Percentiles rank a stretch among this genome's conserved stretches.
Conservation (phyloP, 192 early-diverging fungal genomes). For the Kappamyces sp. region DNA sequence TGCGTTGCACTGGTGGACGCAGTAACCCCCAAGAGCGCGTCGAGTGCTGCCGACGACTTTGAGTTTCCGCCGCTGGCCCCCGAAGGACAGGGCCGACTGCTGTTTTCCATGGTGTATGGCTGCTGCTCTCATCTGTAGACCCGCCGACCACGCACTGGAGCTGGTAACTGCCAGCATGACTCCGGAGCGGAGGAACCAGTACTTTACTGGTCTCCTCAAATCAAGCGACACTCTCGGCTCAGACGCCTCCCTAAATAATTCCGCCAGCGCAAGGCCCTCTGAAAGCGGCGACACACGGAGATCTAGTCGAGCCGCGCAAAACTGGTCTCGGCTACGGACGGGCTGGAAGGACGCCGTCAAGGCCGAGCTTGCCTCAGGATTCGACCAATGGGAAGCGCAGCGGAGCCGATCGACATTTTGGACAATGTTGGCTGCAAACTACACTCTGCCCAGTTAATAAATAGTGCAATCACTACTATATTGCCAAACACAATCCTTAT, state of each 20-base stretch:
- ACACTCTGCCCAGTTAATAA: conserved; percentile 1
- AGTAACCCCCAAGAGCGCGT: no score
- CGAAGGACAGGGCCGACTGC: conserved; percentile 9
- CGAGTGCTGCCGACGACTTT: neutral
- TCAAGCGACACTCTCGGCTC: no score
- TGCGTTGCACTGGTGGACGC: no score
- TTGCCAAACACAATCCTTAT: conserved; percentile 9
- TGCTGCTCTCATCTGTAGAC: neutral
- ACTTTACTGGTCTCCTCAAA: neutral
- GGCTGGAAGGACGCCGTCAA: conserved; percentile 11
- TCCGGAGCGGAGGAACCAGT: neutral
- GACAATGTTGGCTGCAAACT: neutral
- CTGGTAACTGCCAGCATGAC: neutral
- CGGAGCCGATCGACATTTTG: neutral
- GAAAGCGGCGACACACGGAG: neutral
- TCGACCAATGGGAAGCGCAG: conserved; percentile 13
- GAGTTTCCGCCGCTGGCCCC: conserved; percentile 9
- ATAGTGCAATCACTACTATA: neutral
- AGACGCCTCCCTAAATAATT: no score
- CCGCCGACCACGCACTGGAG: conserved; percentile 9
- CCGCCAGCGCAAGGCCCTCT: neutral
- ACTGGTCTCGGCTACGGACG: neutral
- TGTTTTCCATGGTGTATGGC: conserved; percentile 17
- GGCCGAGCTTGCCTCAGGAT: conserved; percentile 1
- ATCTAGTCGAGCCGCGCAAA: neutral